A percentile compares a stretch with the other conserved stretches of the same genome.
Conservation (phyloP, 306 rosid species). For the Quercus alba region DNA sequence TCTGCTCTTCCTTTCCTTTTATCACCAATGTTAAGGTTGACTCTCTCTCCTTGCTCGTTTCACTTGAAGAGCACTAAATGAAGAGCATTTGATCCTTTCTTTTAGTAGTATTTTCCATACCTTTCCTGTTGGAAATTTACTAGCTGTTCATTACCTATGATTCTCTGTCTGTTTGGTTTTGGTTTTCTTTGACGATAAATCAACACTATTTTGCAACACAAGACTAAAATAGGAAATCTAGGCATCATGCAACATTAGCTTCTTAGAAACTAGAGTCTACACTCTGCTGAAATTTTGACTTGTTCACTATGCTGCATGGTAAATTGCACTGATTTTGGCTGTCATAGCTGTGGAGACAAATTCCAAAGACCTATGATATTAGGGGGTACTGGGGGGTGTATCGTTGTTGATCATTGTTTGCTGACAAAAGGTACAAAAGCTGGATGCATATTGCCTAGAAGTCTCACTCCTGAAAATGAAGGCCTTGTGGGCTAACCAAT, state of each 20-base stretch:
- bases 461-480: neutral
- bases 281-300: neutral
- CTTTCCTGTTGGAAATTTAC: neutral
- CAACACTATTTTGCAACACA: too few relatives aligned
- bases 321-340: neutral
- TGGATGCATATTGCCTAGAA: neutral
- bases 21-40: too few relatives aligned
- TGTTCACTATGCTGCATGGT: neutral
- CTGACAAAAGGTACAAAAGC: neutral
- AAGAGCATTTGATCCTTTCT: too few relatives aligned
- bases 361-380: neutral
- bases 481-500: neutral
- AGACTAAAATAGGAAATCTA: neutral
- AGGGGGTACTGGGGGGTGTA: too few relatives aligned
- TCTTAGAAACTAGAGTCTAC: neutral
- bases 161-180: neutral
- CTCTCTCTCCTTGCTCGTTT: too few relatives aligned
- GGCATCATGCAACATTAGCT: neutral
- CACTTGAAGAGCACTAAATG: too few relatives aligned
- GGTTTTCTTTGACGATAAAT: neutral
- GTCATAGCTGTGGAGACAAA: neutral
- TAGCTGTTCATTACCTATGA: neutral
- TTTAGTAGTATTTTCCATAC: neutral
- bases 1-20: neutral
- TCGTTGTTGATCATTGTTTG: neutral